Evolutionary conservation across 2,329 filamentous ascomycete genomes (phyloP), one percentile per base, ranked within the genome.

Genomic region (Plenodomus biglobosus): DNA sequence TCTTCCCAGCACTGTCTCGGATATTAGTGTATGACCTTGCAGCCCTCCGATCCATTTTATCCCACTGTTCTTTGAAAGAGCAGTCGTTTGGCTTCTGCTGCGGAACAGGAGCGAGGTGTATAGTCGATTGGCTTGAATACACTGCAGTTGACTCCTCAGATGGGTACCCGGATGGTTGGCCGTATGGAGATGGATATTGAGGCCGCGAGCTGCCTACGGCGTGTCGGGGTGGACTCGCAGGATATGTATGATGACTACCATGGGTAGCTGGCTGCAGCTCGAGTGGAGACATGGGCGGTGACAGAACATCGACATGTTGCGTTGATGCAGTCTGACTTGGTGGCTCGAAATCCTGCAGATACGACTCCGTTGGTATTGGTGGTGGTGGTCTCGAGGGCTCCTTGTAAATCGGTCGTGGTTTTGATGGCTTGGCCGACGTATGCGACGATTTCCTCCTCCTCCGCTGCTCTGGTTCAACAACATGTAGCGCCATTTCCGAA

Each of bases 11-110:
- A 19, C 60, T 58, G 21, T 65, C 60, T 15, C 61, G 58, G 16
- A 70, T 47, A 40, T 69, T 61, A 2, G 52, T 46, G 20, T 62
- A 66, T 1, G 67, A 69, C 35, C 59, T 68, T 8, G 63, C 54
- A 18, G 66, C 67, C 42, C 67, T 52, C 8, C 59, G 53, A 42
- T 68, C 66, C 6, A 65, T 42, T 50, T 54, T 64, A 17, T 65
- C 52, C 65, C 63, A 69, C 36, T 64, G 61, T 16, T 62, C 48
- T 38, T 64, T 61, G 6, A 66, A 53, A 3, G 52, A 50, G 2
- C 61, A 58, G 53, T 59, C 50, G 41, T 62, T 56, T 8, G 53
- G 40, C 24, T 53, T 43, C 19, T 50, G 55, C 30, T 58, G 48
- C 39, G 59, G 55, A 5, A 60, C 41, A 16, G 62, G 50, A 17